A percentile compares a stretch with the other conserved stretches of the same genome.
Evolutionary conservation across 106 monocot genomes (phyloP).

Genomic region (Cymbidium sinense): DNA sequence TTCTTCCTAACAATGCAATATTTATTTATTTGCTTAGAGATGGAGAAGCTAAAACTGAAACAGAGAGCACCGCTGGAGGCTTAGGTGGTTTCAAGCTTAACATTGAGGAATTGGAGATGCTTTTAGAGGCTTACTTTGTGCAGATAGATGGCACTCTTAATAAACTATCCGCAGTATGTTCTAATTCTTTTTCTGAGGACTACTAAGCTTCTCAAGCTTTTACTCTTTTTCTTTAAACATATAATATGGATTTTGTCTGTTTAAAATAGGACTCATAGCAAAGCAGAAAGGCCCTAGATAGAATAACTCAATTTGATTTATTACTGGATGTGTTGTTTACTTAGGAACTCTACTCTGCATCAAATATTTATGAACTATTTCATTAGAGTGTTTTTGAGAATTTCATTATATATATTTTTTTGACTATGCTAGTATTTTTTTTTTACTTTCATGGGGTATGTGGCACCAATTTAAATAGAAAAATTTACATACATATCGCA

Average conservation of each 20-base stretch:
- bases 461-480: no score
- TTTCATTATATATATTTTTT: no score
- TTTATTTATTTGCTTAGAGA: constrained; percentile 19
- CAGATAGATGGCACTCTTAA: constrained; percentile 61
- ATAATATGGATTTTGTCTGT: background rate
- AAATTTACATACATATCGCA: no score
- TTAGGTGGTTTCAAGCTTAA: constrained; percentile 37
- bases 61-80: constrained; percentile 28
- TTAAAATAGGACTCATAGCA: background rate
- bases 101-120: constrained; percentile 56
- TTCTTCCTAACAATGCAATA: background rate
- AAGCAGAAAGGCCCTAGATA: background rate
- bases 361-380: background rate
- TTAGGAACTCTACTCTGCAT: background rate
- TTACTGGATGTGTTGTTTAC: background rate
- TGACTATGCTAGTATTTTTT: no score
- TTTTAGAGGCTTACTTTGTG: constrained; percentile 62
- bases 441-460: no score
- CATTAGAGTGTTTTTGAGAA: no score
- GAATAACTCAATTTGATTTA: background rate
- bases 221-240: background rate
- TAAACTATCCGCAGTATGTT: constrained; percentile 45
- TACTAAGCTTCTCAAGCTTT: background rate
- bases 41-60: constrained; percentile 23
- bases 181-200: background rate